Conservation (phyloP, 352 stramenopile species). For the Aphanomyces euteiches region DNA sequence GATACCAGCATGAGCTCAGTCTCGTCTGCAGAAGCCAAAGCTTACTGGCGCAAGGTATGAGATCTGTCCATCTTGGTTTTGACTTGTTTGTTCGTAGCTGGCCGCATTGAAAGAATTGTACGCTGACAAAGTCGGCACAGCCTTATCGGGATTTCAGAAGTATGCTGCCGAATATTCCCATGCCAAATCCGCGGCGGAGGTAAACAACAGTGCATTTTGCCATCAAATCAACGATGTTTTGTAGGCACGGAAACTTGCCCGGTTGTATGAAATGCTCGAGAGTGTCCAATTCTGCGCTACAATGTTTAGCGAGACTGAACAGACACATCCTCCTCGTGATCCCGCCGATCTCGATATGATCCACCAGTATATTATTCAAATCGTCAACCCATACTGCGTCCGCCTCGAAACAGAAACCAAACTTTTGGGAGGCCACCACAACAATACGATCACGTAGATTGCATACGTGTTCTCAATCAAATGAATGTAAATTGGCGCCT, state of each 20-base stretch:
- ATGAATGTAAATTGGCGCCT: too few species aligned
- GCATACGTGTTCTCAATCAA: too few species aligned
- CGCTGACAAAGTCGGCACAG: conserved; percentile 16
- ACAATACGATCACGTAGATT: too few species aligned
- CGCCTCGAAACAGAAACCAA: conserved; percentile 13
- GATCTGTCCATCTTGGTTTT: neutral
- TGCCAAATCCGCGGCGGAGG: conserved; percentile 27
- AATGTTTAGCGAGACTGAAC: conserved; percentile 7
- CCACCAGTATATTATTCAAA: conserved; percentile 27
- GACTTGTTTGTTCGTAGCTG: conserved; percentile 13
- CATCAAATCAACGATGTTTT: neutral
- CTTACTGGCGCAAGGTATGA: conserved; percentile 31
- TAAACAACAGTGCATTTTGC: neutral
- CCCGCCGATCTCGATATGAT: conserved; percentile 18
- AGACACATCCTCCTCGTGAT: conserved; percentile 13
- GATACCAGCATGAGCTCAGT: conserved; percentile 8
- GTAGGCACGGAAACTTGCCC: conserved; percentile 19
- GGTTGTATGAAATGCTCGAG: conserved; percentile 30
- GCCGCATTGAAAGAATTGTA: conserved; percentile 28
- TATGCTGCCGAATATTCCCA: conserved; percentile 20
- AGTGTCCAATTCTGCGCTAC: conserved; percentile 22
- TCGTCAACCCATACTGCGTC: conserved; percentile 28
- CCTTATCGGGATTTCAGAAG: conserved; percentile 22
- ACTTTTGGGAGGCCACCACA: neutral
- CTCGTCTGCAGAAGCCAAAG: neutral